Percentiles rank a stretch among this genome's conserved stretches.
These are phyloP conservation scores for Trametes sp. DNA, from an alignment of 1,284 basidiomycete genomes.

Conservation along the genomic window DNA sequence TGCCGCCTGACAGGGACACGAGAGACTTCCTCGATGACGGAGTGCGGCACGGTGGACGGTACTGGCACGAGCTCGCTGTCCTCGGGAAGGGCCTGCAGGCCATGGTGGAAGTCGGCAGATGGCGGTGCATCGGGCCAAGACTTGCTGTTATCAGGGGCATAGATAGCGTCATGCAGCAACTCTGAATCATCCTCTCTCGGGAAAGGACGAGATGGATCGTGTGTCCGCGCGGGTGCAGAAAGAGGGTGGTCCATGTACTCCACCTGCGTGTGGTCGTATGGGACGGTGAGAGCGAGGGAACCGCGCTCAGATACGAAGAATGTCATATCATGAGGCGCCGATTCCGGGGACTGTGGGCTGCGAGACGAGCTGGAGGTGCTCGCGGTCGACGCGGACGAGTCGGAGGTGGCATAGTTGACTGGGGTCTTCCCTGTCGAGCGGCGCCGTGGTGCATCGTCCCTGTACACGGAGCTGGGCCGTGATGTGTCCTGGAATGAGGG, in stretches of 20 bases:
- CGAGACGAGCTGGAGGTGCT: constrained; percentile 20
- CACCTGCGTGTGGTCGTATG: constrained; percentile 24
- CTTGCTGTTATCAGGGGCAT: constrained; percentile 20
- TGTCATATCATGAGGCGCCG: constrained; percentile 27
- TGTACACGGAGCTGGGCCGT: constrained; percentile 21
- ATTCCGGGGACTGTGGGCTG: constrained; percentile 22
- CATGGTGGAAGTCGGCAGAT: constrained; percentile 33
- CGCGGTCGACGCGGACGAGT: constrained; percentile 31
- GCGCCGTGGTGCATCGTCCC: constrained; percentile 16
- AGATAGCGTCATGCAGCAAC: constrained; percentile 8
- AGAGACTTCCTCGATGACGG: constrained; percentile 22
- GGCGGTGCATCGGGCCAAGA: constrained; percentile 24
- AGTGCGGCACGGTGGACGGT: constrained; percentile 21
- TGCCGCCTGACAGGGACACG: constrained; percentile 29
- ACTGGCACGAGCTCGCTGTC: constrained; percentile 48
- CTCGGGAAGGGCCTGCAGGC: constrained; percentile 59
- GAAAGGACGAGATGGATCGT: constrained; percentile 18
- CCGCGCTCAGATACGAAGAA: constrained; percentile 57
- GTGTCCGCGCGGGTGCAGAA: constrained; percentile 26
- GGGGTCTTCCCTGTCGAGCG: constrained; percentile 19
- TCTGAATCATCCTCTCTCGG: constrained; percentile 16
- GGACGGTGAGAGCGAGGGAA: constrained; percentile 42
- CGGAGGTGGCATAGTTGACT: constrained; percentile 26
- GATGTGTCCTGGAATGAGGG: constrained; percentile 18
- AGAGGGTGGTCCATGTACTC: constrained; percentile 35